A percentile compares a stretch with the other conserved stretches of the same genome.
Conservation (phyloP, 495 filamentous ascomycete species). For the Gamarada debralockiae region DNA sequence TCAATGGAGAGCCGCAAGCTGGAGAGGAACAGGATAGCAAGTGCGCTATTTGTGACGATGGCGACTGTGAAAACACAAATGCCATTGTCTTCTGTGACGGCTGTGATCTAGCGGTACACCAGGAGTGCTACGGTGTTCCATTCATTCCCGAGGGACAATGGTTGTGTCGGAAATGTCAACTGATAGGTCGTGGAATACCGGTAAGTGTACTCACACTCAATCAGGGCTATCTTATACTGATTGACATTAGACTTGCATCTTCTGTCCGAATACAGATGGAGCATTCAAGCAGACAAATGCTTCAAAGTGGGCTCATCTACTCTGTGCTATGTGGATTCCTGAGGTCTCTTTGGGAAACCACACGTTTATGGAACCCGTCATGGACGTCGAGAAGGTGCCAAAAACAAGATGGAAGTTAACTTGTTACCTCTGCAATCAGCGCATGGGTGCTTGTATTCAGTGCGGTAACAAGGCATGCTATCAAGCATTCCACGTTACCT, state of each 20-base stretch:
- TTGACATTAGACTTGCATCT: slow-evolving; percentile 73
- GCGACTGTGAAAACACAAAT: slow-evolving; percentile 99
- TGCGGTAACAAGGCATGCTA: slow-evolving; percentile 98
- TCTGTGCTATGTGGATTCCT: slow-evolving; percentile 98
- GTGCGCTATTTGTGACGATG: slow-evolving; percentile 96
- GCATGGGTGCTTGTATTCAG: slow-evolving; percentile 97
- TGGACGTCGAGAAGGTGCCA: slow-evolving; percentile 95
- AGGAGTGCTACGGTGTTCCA: slow-evolving; percentile 98
- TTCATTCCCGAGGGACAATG: slow-evolving; percentile 99
- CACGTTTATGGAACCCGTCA: slow-evolving; percentile 96
- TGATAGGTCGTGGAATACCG: slow-evolving; percentile 85
- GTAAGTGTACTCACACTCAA: slow-evolving; percentile 42
- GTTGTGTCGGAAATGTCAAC: slow-evolving; percentile 94
- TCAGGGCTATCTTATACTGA: slow-evolving; percentile 15
- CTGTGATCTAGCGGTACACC: slow-evolving; percentile 95
- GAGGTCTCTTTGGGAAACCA: slow-evolving; percentile 95
- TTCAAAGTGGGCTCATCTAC: slow-evolving; percentile 91
- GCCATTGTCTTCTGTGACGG: slow-evolving; percentile 99
- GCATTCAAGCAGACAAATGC: slow-evolving; percentile 98
- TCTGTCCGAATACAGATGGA: slow-evolving; percentile 95
- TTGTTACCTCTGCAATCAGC: slow-evolving; percentile 96
- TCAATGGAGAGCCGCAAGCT: slow-evolving; percentile 81
- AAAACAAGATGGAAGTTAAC: slow-evolving; percentile 87
- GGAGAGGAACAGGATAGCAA: slow-evolving; percentile 97
- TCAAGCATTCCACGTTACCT: slow-evolving; percentile 97